These are phyloP conservation scores for Xylariales sp. DNA, from an alignment of 2,329 filamentous ascomycete species.

Conservation along the genomic window DNA sequence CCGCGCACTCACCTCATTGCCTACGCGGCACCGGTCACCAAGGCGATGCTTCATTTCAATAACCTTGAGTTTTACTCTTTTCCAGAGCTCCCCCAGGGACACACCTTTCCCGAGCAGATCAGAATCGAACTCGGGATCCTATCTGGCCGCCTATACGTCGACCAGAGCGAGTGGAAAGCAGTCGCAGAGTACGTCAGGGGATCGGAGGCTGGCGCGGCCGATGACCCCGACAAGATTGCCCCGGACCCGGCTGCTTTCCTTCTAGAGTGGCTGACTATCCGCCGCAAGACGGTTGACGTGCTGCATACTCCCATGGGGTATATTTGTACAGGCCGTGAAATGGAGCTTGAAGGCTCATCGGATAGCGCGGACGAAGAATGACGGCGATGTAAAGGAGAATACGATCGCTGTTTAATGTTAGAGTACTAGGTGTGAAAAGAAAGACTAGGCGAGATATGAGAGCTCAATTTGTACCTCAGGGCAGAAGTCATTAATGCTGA, in stretches of 20 bases:
- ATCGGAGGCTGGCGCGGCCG: constrained; percentile 5
- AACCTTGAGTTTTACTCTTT: constrained; percentile 63
- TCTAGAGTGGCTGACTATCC: constrained; percentile 66
- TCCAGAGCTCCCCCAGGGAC: constrained; percentile 57
- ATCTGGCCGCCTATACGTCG: constrained; percentile 70
- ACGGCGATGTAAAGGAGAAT: not conserved
- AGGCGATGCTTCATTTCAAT: constrained; percentile 70
- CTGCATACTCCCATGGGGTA: constrained; percentile 70
- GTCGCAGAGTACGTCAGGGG: constrained; percentile 16
- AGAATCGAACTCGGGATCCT: constrained; percentile 70
- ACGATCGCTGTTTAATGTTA: not conserved
- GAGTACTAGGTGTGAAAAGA: not conserved
- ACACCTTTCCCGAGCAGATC: constrained; percentile 63
- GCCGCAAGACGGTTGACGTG: constrained; percentile 67
- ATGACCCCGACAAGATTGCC: constrained; percentile 36
- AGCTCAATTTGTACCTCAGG: not conserved
- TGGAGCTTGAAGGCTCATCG: not conserved
- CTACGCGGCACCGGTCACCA: constrained; percentile 71
- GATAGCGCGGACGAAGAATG: not conserved
- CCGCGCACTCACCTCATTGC: constrained; percentile 60
- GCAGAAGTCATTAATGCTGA: not conserved
- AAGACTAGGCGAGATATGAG: not conserved
- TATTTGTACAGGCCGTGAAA: constrained; percentile 58
- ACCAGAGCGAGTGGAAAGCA: constrained; percentile 57
- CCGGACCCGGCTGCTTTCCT: constrained; percentile 58